A percentile compares a stretch with the other conserved stretches of the same genome.
These are phyloP conservation scores for Backusella tarrabulga DNA, from an alignment of 192 early-diverging fungal genomes.

Conservation along the genomic window DNA sequence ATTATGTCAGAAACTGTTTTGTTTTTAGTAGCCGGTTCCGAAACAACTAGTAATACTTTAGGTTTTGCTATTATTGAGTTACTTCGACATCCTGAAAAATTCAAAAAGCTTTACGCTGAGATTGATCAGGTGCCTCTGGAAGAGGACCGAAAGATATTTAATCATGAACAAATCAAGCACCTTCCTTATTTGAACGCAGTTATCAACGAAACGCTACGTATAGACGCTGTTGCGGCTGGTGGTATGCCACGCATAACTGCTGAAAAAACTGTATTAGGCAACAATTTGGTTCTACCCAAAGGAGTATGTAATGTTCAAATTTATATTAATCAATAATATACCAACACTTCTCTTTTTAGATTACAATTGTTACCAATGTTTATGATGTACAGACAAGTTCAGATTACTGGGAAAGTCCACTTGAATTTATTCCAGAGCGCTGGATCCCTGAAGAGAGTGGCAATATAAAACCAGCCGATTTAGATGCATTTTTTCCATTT, in stretches of 20 bases:
- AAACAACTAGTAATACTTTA: slow-evolving; percentile 33
- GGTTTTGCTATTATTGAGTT: slow-evolving; percentile 33
- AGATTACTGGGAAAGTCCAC: slow-evolving; percentile 23
- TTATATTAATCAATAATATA: not conserved
- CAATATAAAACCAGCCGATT: slow-evolving; percentile 23
- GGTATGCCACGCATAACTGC: slow-evolving; percentile 39
- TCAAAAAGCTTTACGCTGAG: slow-evolving; percentile 18
- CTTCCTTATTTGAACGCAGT: slow-evolving; percentile 52
- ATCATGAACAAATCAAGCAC: slow-evolving; percentile 39
- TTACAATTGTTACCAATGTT: slow-evolving; percentile 3
- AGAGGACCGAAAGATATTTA: not conserved
- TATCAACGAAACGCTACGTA: slow-evolving; percentile 51
- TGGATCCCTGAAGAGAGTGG: slow-evolving; percentile 17
- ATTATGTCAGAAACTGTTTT: slow-evolving; percentile 38
- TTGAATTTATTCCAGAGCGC: slow-evolving; percentile 32
- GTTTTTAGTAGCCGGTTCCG: slow-evolving; percentile 39
- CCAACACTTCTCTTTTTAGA: not conserved
- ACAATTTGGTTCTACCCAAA: slow-evolving; percentile 43
- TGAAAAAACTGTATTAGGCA: slow-evolving; percentile 39
- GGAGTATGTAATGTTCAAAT: slow-evolving; percentile 8
- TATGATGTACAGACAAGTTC: slow-evolving; percentile 15
- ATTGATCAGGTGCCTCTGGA: slow-evolving; percentile 17
- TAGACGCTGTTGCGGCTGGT: slow-evolving; percentile 37
- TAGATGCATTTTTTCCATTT: slow-evolving; percentile 49
- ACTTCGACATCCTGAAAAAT: not conserved